phyloP scores from a whole-genome alignment of 2,329 filamentous ascomycete genomes.

The Verticillium isaacii region DNA sequence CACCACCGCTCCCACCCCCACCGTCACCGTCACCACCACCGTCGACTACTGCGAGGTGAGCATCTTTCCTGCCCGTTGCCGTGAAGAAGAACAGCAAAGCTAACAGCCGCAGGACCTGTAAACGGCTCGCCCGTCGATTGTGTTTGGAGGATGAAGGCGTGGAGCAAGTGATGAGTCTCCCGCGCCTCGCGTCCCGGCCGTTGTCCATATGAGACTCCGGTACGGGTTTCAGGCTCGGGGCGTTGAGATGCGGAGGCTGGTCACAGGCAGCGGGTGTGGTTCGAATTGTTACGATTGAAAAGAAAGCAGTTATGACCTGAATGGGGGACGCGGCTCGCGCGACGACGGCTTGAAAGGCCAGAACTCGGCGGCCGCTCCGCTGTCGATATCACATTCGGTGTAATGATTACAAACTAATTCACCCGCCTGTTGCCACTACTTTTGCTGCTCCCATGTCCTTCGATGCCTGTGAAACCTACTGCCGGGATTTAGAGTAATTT shows the following conservation, averaged over 20 bases:
- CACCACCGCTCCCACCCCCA: constrained; percentile 33
- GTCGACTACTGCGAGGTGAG: constrained; percentile 33
- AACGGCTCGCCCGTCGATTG: constrained; percentile 1
- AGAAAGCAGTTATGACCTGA: background rate
- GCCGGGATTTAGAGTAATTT: background rate
- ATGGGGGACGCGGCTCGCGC: background rate
- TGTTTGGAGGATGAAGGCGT: background rate
- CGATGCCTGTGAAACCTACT: no score
- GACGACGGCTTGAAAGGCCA: background rate
- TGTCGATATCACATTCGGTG: background rate
- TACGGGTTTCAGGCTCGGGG: background rate
- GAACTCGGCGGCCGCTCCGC: background rate
- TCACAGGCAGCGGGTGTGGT: background rate
- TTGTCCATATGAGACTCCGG: background rate
- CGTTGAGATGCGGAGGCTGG: background rate
- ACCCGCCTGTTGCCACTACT: background rate
- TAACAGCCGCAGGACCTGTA: constrained; percentile 4
- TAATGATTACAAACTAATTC: background rate
- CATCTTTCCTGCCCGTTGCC: background rate
- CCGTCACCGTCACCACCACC: constrained; percentile 35
- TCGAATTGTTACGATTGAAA: background rate
- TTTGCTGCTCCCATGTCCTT: background rate
- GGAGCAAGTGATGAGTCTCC: background rate
- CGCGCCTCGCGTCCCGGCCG: background rate
- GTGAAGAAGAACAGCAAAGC: background rate